These are phyloP conservation scores for Candida schatavii DNA, from an alignment of 805 yeast genomes.

Conservation along the genomic window DNA sequence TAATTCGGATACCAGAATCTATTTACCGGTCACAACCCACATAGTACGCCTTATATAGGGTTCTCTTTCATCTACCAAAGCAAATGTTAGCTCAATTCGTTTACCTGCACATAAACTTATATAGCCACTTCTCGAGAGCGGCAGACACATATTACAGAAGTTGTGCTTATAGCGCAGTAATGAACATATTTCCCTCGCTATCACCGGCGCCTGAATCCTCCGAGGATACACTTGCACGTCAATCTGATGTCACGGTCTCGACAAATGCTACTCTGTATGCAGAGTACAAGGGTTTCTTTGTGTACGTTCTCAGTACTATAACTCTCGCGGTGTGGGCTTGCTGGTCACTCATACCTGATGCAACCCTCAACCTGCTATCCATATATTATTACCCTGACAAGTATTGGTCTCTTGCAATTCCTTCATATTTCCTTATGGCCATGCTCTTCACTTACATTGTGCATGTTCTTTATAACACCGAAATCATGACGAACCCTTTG, in stretches of 20 bases:
- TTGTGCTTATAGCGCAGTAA: too few relatives aligned
- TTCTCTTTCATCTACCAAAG: too few relatives aligned
- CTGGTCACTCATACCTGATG: constrained; percentile 76
- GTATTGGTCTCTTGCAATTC: constrained; percentile 86
- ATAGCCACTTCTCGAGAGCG: too few relatives aligned
- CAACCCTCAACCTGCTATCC: constrained; percentile 48
- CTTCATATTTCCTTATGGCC: constrained; percentile 63
- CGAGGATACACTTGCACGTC: constrained; percentile 56
- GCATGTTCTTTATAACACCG: constrained; percentile 71
- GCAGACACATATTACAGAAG: too few relatives aligned
- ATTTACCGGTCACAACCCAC: too few relatives aligned
- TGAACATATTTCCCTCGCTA: constrained; percentile 8
- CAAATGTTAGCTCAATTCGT: too few relatives aligned
- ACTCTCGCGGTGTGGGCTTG: constrained; percentile 53
- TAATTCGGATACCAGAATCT: too few relatives aligned
- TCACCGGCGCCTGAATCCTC: constrained; percentile 7
- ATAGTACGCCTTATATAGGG: too few relatives aligned
- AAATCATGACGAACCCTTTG: constrained; percentile 59
- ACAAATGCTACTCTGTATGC: constrained; percentile 54
- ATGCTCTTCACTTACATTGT: constrained; percentile 75
- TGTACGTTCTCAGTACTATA: constrained; percentile 64
- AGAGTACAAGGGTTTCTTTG: constrained; percentile 87
- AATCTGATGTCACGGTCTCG: constrained; percentile 63
- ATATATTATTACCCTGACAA: constrained; percentile 80
- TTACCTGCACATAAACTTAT: too few relatives aligned